phyloP scores from a whole-genome alignment of 1,139 yeast species.

The Suhomyces terraborum region DNA sequence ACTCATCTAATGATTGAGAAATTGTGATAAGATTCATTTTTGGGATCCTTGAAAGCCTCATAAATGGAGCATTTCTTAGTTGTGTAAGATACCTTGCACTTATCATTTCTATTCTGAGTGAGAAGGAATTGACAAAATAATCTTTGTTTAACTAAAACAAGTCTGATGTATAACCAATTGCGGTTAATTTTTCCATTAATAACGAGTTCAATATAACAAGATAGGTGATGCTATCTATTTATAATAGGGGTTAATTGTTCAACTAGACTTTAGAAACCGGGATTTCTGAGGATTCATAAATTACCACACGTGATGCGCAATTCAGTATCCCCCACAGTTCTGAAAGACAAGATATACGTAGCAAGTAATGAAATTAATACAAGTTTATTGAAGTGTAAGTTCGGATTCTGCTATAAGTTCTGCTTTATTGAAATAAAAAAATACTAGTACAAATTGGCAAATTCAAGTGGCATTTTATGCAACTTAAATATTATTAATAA shows the following conservation, averaged over 20 bases:
- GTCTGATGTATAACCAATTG: no score
- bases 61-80: neutral
- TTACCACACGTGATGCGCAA: neutral
- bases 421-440: neutral
- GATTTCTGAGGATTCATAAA: neutral
- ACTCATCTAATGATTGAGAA: conserved; percentile 61
- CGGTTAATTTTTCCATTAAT: no score
- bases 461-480: neutral
- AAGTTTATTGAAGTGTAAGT: no score
- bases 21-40: conserved; percentile 57
- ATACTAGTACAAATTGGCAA: neutral
- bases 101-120: neutral
- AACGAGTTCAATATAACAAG: no score
- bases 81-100: neutral
- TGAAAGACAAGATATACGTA: no score
- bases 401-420: neutral
- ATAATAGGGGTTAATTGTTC: neutral
- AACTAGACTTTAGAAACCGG: neutral
- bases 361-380: no score
- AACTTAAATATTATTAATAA: conserved; percentile 6
- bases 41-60: conserved; percentile 2
- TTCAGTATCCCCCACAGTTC: neutral
- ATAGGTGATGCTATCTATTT: no score
- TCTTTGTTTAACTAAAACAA: no score
- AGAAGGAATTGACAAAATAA: no score